Base-by-base conservation (phyloP, 2,329 filamentous ascomycete genomes). In the Aspergillus sp. region DNA sequence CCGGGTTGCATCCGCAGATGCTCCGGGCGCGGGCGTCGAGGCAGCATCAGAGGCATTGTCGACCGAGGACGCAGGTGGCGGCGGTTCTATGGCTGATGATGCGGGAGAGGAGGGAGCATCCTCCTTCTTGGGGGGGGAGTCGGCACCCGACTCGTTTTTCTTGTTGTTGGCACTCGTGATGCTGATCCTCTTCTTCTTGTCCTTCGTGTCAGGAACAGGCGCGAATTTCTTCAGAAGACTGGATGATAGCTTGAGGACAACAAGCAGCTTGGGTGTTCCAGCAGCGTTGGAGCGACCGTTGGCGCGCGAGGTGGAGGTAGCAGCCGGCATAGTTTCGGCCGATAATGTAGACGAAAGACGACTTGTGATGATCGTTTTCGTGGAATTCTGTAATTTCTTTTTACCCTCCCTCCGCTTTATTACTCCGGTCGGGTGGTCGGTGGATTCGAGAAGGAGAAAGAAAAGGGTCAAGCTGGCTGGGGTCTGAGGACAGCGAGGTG, bases 1-100 rank as follows among this genome's bases (percentile, higher is more conserved):
- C 79, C 90, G 92, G 12, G 81, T 86, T 43, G 70, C 73, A 47
- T 63, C 69, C 56, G 66, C 68, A 15, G 78, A 77, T 12, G 69
- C 68, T 46, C 70, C 72, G n/a, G 73, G 67, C 52, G 72, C 73
- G n/a, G 74, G 70, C 6, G 75, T 76, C 40, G 74, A 76, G 37
- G 65, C 70, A 46, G 69, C 68, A 61, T 77, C 75, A 31, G 75
- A 77, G 19, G 68, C 74, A 63, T 74, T 73, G 63, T 78, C 77
- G 35, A 73, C 70, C 6, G 75, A 76, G 6, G 75, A 73, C 12
- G 70, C 65, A 41, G 75, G 73, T 39, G 69, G 63, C 1, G 64
- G 61, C n/a, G 68, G 67, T 37, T 73, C 70, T 35, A 72, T 71
- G 14, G 71, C 65, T 17, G 72, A 73, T 14, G 70, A 71, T 14